These are phyloP conservation scores for rapeseed (Brassica napus) DNA, from an alignment of 345 rosid genomes.

Conservation along the genomic window DNA sequence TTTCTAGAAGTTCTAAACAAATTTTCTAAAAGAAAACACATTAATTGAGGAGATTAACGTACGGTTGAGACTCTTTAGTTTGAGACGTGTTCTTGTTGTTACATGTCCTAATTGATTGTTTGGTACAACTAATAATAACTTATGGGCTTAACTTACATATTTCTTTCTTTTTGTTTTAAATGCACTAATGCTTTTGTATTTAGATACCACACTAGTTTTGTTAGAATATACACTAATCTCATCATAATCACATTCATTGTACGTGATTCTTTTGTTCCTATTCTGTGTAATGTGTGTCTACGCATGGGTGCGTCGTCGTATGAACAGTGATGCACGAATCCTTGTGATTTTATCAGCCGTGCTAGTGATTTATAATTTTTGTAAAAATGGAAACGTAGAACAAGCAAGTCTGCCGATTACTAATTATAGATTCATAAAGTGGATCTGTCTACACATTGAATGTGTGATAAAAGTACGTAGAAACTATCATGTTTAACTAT, in stretches of 20 bases:
- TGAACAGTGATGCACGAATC: background rate
- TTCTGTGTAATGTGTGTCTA: background rate
- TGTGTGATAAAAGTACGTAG: background rate
- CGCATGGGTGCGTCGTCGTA: background rate
- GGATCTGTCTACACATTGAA: background rate
- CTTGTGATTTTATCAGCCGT: background rate
- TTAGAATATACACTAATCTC: background rate
- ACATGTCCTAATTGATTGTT: background rate
- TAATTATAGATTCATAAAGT: background rate
- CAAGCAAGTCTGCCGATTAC: background rate
- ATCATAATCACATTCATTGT: background rate
- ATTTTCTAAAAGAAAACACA: background rate
- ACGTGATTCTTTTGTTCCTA: background rate
- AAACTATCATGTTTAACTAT: background rate
- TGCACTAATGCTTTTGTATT: background rate
- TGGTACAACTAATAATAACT: conserved; percentile 1
- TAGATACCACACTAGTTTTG: background rate
- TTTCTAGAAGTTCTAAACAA: background rate
- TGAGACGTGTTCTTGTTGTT: background rate
- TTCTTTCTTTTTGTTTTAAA: background rate
- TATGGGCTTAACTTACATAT: background rate
- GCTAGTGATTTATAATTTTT: background rate
- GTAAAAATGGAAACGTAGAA: background rate
- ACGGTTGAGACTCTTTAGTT: background rate
- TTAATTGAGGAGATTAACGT: background rate